Conservation (phyloP, 2,329 filamentous ascomycete species). For the Colletotrichum graminicola region DNA sequence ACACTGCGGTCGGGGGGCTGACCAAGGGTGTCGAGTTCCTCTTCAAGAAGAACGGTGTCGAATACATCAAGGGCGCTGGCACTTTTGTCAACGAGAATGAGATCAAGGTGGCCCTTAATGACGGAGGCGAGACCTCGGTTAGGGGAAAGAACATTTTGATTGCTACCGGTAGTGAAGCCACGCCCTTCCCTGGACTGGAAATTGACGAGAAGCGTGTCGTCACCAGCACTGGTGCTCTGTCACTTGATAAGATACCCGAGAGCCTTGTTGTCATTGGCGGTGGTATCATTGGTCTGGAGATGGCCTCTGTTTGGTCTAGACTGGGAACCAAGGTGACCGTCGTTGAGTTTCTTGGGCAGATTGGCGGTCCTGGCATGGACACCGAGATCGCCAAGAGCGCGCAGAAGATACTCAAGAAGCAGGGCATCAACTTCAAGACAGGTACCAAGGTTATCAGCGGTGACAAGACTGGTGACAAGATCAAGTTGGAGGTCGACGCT, state of each 20-base stretch:
- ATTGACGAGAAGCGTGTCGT: conserved; percentile 98
- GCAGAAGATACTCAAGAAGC: conserved; percentile 94
- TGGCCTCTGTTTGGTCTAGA: conserved; percentile 97
- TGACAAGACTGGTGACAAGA: conserved; percentile 80
- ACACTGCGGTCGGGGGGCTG: conserved; percentile 85
- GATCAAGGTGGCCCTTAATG: conserved; percentile 88
- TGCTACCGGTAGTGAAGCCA: conserved; percentile 94
- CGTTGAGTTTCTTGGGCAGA: conserved; percentile 95
- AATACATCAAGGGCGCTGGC: conserved; percentile 95
- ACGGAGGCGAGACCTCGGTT: conserved; percentile 90
- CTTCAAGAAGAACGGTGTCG: conserved; percentile 99
- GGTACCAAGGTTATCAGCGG: conserved; percentile 94
- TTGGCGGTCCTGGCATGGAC: conserved; percentile 98
- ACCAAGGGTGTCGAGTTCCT: conserved; percentile 99
- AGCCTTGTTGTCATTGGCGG: conserved; percentile 98
- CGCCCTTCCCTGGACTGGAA: conserved; percentile 94
- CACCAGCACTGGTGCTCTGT: conserved; percentile 94
- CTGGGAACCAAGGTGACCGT: conserved; percentile 95
- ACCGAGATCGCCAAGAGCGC: conserved; percentile 89
- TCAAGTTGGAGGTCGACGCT: conserved; percentile 89
- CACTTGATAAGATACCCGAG: conserved; percentile 91
- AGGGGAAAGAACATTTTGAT: conserved; percentile 98
- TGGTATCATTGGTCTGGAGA: conserved; percentile 98
- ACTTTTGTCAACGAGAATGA: conserved; percentile 91
- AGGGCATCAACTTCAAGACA: conserved; percentile 98